A percentile compares a stretch with the other conserved stretches of the same genome.
These are phyloP conservation scores for Tricholomella constricta DNA, from an alignment of 768 basidiomycete species.

Conservation along the genomic window DNA sequence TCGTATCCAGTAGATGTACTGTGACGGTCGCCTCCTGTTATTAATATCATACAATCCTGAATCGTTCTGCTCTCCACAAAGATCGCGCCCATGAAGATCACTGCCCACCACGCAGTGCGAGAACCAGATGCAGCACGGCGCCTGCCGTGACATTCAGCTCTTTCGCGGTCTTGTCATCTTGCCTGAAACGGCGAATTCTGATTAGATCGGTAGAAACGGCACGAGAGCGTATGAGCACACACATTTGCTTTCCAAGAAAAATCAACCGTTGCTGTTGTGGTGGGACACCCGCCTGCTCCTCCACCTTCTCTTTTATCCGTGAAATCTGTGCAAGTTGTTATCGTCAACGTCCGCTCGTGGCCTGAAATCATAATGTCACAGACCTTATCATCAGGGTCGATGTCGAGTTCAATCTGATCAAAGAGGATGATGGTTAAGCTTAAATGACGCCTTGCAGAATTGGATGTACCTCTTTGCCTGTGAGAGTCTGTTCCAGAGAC, in stretches of 20 bases:
- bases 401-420: conserved; percentile 88
- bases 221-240: conserved; percentile 27
- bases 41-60: conserved; percentile 10
- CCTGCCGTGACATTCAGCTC: conserved; percentile 86
- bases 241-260: conserved; percentile 93
- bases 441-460: neutral
- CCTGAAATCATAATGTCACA: conserved; percentile 15
- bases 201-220: neutral
- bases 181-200: conserved; percentile 46
- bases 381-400: conserved; percentile 87
- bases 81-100: conserved; percentile 29
- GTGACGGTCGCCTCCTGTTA: conserved; percentile 7
- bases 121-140: conserved; percentile 89
- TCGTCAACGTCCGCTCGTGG: neutral
- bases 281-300: conserved; percentile 97
- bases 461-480: conserved; percentile 85
- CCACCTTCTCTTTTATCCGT: conserved; percentile 96
- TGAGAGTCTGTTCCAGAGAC: conserved; percentile 68
- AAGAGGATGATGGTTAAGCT: neutral
- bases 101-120: conserved; percentile 90
- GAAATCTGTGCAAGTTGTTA: conserved; percentile 64
- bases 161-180: conserved; percentile 87
- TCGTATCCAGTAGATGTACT: neutral
- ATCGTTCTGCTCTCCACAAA: neutral
- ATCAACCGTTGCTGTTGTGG: conserved; percentile 95